Percentiles rank a stretch among this genome's conserved stretches.
Evolutionary conservation across 1,284 basidiomycete species (phyloP).

Genomic region (Cryptococcus hybrid): DNA sequence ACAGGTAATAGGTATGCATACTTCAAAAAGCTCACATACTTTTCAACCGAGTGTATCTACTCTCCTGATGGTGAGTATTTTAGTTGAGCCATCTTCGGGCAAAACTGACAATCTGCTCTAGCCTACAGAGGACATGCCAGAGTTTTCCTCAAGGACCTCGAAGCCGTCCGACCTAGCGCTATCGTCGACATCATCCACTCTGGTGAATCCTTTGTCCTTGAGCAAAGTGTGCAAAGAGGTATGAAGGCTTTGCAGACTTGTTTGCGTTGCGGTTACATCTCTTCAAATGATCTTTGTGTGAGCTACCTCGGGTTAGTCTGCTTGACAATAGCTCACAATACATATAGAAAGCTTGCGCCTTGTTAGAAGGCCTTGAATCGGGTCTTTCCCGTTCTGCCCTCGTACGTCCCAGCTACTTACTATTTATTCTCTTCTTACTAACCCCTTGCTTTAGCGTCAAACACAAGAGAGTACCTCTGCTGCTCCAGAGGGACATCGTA

Average conservation of each 20-base stretch:
- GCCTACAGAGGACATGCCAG: constrained; percentile 98
- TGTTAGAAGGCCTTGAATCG: constrained; percentile 85
- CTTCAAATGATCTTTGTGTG: constrained; percentile 80
- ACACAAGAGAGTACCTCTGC: constrained; percentile 22
- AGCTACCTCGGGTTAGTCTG: constrained; percentile 8
- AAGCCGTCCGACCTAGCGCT: constrained; percentile 86
- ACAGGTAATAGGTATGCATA: constrained; percentile 77
- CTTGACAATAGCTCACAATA: background rate
- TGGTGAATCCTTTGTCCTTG: constrained; percentile 81
- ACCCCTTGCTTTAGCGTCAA: constrained; percentile 24
- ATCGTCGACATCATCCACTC: constrained; percentile 99
- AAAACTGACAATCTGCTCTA: constrained; percentile 18
- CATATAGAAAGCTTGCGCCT: constrained; percentile 74
- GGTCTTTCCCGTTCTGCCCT: constrained; percentile 60
- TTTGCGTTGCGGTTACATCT: constrained; percentile 85
- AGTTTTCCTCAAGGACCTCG: constrained; percentile 91
- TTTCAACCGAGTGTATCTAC: constrained; percentile 99
- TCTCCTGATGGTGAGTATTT: constrained; percentile 68
- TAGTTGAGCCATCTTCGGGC: background rate
- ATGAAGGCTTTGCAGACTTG: constrained; percentile 82
- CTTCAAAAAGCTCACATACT: constrained; percentile 98
- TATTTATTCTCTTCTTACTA: background rate
- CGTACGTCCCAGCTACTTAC: constrained; percentile 49
- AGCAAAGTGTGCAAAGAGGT: constrained; percentile 69
- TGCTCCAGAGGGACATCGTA: constrained; percentile 41